A percentile compares a stretch with the other conserved stretches of the same genome.
These are phyloP conservation scores for Pythium volutum DNA, from an alignment of 352 stramenopile genomes.

Conservation along the genomic window DNA sequence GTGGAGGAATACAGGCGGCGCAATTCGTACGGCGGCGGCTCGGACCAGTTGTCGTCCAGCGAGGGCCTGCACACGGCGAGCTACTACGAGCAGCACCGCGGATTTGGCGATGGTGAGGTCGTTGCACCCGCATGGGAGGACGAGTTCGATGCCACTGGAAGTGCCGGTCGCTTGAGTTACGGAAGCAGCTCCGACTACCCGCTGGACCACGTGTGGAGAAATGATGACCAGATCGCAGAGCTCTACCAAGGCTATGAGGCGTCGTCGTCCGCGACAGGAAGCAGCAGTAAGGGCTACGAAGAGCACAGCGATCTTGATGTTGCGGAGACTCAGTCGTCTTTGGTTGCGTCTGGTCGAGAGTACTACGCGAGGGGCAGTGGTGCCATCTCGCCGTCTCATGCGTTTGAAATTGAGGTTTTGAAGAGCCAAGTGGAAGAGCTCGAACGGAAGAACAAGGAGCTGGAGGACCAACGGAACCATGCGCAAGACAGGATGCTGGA, in stretches of 20 bases:
- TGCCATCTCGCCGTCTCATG: conserved; percentile 11
- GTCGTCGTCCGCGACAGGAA: conserved; percentile 3
- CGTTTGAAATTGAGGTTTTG: conserved; percentile 14
- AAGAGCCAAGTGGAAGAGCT: conserved; percentile 12
- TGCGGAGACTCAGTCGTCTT: conserved; percentile 16
- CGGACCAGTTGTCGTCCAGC: conserved; percentile 8
- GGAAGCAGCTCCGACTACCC: conserved; percentile 4
- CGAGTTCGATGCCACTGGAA: background rate
- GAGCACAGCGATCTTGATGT: conserved; percentile 12
- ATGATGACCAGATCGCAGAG: background rate
- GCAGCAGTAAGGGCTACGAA: conserved; percentile 16
- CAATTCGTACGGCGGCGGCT: conserved; percentile 4
- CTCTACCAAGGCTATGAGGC: conserved; percentile 7
- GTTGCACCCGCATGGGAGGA: conserved; percentile 13
- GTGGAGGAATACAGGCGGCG: conserved; percentile 45
- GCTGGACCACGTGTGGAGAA: background rate
- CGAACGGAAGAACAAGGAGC: conserved; percentile 15
- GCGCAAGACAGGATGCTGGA: background rate
- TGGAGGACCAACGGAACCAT: conserved; percentile 5
- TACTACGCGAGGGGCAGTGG: conserved; percentile 8
- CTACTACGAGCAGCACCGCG: conserved; percentile 31
- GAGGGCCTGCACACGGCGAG: conserved; percentile 26
- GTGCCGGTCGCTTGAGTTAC: conserved; percentile 1
- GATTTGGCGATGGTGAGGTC: background rate
- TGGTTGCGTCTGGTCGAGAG: conserved; percentile 17